These are phyloP conservation scores for Sutorius australiensis DNA, from an alignment of 768 basidiomycete genomes.

Conservation along the genomic window DNA sequence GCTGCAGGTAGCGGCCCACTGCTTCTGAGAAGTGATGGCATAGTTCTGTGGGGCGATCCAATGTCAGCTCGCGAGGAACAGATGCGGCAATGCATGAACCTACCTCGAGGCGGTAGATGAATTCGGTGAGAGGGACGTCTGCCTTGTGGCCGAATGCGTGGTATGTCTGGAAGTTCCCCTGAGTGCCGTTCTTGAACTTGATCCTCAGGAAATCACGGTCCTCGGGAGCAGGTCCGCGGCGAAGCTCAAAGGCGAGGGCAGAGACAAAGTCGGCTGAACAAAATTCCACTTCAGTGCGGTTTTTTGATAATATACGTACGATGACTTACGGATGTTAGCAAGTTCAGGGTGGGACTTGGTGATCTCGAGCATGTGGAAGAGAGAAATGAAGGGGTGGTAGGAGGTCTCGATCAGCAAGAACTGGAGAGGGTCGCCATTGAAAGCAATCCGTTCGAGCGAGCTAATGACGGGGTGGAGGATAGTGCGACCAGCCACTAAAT, in stretches of 20 bases:
- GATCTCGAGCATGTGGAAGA: slow-evolving; percentile 76
- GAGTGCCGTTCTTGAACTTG: slow-evolving; percentile 82
- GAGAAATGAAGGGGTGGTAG: slow-evolving; percentile 88
- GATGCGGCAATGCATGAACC: slow-evolving; percentile 6
- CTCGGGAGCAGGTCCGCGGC: slow-evolving; percentile 70
- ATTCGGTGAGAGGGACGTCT: slow-evolving; percentile 80
- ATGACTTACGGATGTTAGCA: slow-evolving; percentile 58
- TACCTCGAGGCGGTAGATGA: slow-evolving; percentile 80
- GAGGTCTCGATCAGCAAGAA: slow-evolving; percentile 75
- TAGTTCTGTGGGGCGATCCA: slow-evolving; percentile 34
- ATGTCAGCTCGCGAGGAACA: slow-evolving; percentile 1
- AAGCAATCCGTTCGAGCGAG: slow-evolving; percentile 74
- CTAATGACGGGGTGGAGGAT: slow-evolving; percentile 66
- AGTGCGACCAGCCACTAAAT: slow-evolving; percentile 76
- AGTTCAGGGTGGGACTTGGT: slow-evolving; percentile 54
- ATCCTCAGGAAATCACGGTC: slow-evolving; percentile 78
- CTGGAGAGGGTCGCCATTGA: slow-evolving; percentile 75
- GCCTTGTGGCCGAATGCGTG: slow-evolving; percentile 71
- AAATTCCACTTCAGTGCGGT: slow-evolving; percentile 9
- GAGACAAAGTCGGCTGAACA: slow-evolving; percentile 65
- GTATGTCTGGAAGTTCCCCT: slow-evolving; percentile 56
- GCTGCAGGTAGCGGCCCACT: slow-evolving; percentile 44
- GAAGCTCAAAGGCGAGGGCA: slow-evolving; percentile 75
- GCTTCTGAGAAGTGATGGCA: slow-evolving; percentile 40
- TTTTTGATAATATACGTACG: not conserved